These are phyloP conservation scores for Leccinum colubrinum DNA, from an alignment of 1,284 basidiomycete species.

Conservation along the genomic window DNA sequence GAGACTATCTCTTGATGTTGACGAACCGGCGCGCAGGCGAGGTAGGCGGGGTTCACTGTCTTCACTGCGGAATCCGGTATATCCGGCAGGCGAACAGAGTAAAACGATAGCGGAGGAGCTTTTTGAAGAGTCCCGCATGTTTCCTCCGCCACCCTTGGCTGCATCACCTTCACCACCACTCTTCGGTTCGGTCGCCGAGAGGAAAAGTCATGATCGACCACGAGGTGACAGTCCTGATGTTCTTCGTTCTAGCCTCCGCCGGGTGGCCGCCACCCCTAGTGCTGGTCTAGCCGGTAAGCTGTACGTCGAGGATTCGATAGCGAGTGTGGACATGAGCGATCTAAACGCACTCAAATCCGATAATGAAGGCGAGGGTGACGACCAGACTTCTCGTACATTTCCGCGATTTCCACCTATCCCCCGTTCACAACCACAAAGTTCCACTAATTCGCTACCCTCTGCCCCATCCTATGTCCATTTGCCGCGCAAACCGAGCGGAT, in stretches of 20 bases:
- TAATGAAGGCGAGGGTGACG: constrained; percentile 28
- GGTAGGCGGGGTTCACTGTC: constrained; percentile 30
- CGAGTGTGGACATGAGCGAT: constrained; percentile 31
- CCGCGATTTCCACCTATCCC: constrained; percentile 26
- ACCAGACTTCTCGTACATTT: constrained; percentile 25
- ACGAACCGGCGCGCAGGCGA: constrained; percentile 16
- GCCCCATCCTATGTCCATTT: constrained; percentile 21
- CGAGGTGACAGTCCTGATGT: constrained; percentile 20
- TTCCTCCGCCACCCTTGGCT: not conserved
- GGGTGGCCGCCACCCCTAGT: constrained; percentile 4
- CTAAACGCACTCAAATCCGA: constrained; percentile 30
- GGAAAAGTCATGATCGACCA: constrained; percentile 9
- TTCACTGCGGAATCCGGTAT: constrained; percentile 29
- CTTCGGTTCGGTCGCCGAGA: constrained; percentile 7
- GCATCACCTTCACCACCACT: constrained; percentile 9
- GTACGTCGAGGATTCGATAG: constrained; percentile 26
- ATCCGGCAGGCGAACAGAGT: constrained; percentile 9
- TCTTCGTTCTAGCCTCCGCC: constrained; percentile 16
- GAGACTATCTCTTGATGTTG: constrained; percentile 19
- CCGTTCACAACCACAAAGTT: constrained; percentile 16
- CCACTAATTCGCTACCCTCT: not conserved
- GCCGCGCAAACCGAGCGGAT: constrained; percentile 23
- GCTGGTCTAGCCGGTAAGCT: constrained; percentile 3
- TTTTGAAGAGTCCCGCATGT: constrained; percentile 2
- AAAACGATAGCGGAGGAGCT: constrained; percentile 22